Percentiles rank a stretch among this genome's conserved stretches.
phyloP scores from a whole-genome alignment of 331 rosid genomes.

The Telfairia occidentalis region DNA sequence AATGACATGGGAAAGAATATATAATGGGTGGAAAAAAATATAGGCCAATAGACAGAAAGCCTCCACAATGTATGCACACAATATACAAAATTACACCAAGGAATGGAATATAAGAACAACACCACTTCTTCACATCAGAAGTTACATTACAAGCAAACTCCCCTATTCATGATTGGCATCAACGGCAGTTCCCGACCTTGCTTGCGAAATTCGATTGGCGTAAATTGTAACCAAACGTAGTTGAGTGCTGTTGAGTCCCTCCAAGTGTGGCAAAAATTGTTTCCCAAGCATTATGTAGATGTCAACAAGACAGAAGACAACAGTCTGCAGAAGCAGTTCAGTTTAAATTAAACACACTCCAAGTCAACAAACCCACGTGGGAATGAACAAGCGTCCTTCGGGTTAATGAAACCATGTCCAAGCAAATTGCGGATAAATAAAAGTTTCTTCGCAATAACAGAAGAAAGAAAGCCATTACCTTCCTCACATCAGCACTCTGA shows the following conservation, averaged over 20 bases:
- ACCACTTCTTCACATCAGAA: constrained; percentile 13
- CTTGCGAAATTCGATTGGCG: constrained; percentile 95
- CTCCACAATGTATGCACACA: constrained; percentile 53
- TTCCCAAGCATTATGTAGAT: constrained; percentile 96
- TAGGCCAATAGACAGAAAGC: constrained; percentile 6
- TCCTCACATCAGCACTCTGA: constrained; percentile 97
- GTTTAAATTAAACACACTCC: too few species aligned
- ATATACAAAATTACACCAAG: constrained; percentile 66
- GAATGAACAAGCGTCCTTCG: too few species aligned
- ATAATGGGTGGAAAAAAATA: constrained; percentile 7
- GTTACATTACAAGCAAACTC: background rate
- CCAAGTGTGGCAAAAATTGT: constrained; percentile 86
- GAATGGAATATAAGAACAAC: constrained; percentile 22
- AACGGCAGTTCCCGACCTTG: constrained; percentile 63
- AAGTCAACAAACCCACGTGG: too few species aligned
- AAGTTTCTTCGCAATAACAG: too few species aligned
- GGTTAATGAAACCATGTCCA: too few species aligned
- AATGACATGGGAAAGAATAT: constrained; percentile 5
- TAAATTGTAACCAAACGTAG: constrained; percentile 88
- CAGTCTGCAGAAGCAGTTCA: constrained; percentile 94
- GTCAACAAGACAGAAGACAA: constrained; percentile 96
- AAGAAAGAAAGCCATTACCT: constrained; percentile 69
- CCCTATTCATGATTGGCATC: constrained; percentile 46
- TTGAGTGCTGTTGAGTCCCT: constrained; percentile 89
- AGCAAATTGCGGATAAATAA: too few species aligned